Percentiles rank a stretch among this genome's conserved stretches.
Conservation (phyloP, 495 filamentous ascomycete species). For the Penicillium salamii region DNA sequence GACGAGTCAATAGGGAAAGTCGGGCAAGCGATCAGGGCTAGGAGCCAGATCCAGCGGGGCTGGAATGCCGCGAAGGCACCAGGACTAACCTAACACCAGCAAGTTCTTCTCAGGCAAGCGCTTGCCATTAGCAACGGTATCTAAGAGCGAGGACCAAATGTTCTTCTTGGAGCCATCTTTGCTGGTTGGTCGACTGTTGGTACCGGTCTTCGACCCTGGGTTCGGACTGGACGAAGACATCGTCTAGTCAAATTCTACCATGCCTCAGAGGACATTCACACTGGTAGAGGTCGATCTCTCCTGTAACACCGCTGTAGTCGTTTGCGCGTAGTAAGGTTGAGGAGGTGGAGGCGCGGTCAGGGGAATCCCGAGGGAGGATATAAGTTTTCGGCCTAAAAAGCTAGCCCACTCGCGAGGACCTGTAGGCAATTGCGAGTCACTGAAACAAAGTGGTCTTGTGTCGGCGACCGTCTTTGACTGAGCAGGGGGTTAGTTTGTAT, state of each 20-base stretch:
- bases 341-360: constrained; percentile 20
- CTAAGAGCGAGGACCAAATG: constrained; percentile 93
- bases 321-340: constrained; percentile 6
- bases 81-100: constrained; percentile 68
- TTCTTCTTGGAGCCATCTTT: constrained; percentile 79
- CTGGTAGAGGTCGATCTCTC: constrained; percentile 12
- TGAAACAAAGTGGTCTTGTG: neutral
- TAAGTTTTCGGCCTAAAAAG: neutral
- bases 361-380: constrained; percentile 14
- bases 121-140: constrained; percentile 85
- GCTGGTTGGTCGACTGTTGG: constrained; percentile 54
- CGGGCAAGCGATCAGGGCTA: neutral
- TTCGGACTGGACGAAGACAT: constrained; percentile 44
- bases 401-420: neutral
- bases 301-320: constrained; percentile 1
- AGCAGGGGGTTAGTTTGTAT: constrained; percentile 12
- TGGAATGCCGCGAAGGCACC: constrained; percentile 2
- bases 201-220: constrained; percentile 33
- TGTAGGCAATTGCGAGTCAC: neutral
- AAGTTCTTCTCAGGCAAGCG: constrained; percentile 90
- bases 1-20: constrained; percentile 1
- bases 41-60: neutral
- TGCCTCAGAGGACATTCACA: constrained; percentile 34
- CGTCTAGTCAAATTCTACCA: constrained; percentile 39
- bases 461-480: constrained; percentile 3